phyloP scores from a whole-genome alignment of 805 yeast genomes.

The Ogataea saltuana region DNA sequence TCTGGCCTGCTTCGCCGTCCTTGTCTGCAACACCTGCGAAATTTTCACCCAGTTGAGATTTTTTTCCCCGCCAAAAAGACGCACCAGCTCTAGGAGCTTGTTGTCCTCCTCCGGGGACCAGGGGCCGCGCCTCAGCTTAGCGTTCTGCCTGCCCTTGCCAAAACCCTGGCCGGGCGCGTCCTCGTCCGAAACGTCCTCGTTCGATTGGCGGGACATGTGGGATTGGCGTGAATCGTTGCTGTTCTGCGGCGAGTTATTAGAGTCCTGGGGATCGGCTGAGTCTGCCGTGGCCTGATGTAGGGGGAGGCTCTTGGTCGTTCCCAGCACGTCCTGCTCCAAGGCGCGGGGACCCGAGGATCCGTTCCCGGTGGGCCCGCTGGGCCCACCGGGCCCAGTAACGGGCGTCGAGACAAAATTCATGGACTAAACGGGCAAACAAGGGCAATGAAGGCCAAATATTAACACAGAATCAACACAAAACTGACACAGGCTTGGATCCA shows the following conservation, averaged over 20 bases:
- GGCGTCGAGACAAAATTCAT: background rate
- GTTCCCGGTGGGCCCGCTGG: background rate
- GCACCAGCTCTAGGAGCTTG: constrained; percentile 66
- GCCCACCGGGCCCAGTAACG: background rate
- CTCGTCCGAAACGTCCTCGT: constrained; percentile 13
- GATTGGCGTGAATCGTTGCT: too few relatives aligned
- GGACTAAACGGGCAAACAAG: background rate
- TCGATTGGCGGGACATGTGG: too few relatives aligned
- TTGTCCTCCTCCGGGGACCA: constrained; percentile 89
- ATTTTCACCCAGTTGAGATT: constrained; percentile 79
- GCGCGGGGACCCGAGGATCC: background rate
- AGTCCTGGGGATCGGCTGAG: background rate
- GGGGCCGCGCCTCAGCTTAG: constrained; percentile 64
- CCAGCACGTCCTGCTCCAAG: too few relatives aligned
- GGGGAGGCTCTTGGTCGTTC: too few relatives aligned
- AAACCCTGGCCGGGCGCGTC: background rate
- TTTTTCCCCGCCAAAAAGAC: constrained; percentile 66
- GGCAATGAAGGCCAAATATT: background rate
- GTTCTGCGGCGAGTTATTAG: too few relatives aligned
- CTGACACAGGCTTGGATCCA: too few relatives aligned
- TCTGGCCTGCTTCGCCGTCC: constrained; percentile 90
- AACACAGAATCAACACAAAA: too few relatives aligned
- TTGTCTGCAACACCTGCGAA: constrained; percentile 65
- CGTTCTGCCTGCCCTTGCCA: constrained; percentile 7
- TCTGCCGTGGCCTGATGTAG: too few relatives aligned